Evolutionary conservation across 2,329 filamentous ascomycete species (phyloP).

Genomic region (Albifimbria verrucaria): DNA sequence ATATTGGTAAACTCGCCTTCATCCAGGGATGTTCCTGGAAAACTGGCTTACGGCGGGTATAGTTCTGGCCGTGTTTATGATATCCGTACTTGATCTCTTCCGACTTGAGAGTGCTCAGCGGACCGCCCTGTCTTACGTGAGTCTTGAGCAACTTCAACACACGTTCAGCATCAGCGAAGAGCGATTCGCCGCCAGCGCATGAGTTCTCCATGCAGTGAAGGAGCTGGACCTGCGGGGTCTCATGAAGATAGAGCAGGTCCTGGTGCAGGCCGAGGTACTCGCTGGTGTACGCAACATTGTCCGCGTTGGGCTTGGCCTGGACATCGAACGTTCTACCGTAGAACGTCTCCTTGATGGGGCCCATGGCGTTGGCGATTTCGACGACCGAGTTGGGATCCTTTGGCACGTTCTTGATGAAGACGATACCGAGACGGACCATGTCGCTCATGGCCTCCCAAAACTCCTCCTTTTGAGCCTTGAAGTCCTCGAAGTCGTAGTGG

Average conservation of each 20-base stretch:
- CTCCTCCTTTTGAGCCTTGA: constrained; percentile 56
- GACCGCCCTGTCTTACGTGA: not conserved
- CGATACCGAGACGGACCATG: constrained; percentile 61
- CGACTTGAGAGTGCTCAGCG: not conserved
- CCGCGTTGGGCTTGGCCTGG: constrained; percentile 70
- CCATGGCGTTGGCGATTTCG: constrained; percentile 68
- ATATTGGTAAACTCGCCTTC: constrained; percentile 21
- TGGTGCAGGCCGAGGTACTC: constrained; percentile 84
- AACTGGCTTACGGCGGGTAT: constrained; percentile 56
- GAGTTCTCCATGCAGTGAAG: constrained; percentile 86
- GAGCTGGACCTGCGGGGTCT: constrained; percentile 78
- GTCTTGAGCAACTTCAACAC: constrained; percentile 43
- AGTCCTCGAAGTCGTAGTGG: constrained; percentile 67
- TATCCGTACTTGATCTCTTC: constrained; percentile 63
- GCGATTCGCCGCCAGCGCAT: constrained; percentile 74
- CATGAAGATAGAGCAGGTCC: constrained; percentile 82
- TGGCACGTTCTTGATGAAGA: constrained; percentile 76
- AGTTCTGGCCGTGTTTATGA: constrained; percentile 61
- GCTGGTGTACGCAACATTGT: constrained; percentile 89
- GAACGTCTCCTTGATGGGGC: constrained; percentile 78
- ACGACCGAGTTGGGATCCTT: constrained; percentile 62
- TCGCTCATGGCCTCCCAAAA: constrained; percentile 62
- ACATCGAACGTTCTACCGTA: constrained; percentile 94
- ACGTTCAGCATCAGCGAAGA: constrained; percentile 75
- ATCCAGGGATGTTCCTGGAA: constrained; percentile 34